A percentile compares a stretch with the other conserved stretches of the same genome.
Evolutionary conservation across 202 grass and related monocot species (phyloP).

Genomic region (Saccharum hybrid): DNA sequence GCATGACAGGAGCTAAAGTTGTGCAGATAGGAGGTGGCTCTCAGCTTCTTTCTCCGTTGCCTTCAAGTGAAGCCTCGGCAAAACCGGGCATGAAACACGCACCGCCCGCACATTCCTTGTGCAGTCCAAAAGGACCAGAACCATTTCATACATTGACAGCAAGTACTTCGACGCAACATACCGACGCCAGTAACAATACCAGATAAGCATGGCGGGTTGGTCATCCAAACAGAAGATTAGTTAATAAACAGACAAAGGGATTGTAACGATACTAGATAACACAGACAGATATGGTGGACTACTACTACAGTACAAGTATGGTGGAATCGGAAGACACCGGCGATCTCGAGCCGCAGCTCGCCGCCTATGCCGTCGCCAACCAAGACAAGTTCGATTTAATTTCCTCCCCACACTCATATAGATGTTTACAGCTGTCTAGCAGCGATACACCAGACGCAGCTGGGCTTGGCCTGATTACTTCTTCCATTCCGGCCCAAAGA

Average conservation of each 20-base stretch:
- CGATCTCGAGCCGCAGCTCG: too few relatives aligned
- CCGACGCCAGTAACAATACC: neutral
- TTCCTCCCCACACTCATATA: too few relatives aligned
- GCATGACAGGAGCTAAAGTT: slow-evolving; percentile 40
- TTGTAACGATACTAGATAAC: too few relatives aligned
- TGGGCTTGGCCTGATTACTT: too few relatives aligned
- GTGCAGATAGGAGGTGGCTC: slow-evolving; percentile 48
- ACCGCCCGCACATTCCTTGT: neutral
- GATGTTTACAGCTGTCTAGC: too few relatives aligned
- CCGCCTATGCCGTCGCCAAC: too few relatives aligned
- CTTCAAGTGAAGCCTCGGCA: slow-evolving; percentile 49
- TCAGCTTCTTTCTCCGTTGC: slow-evolving; percentile 45
- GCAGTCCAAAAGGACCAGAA: neutral
- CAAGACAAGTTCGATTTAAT: too few relatives aligned
- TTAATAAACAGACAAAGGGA: neutral
- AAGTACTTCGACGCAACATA: neutral
- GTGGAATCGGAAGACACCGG: too few relatives aligned
- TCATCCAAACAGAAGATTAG: neutral
- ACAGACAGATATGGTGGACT: too few relatives aligned
- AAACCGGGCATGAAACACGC: slow-evolving; percentile 2
- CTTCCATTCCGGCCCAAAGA: too few relatives aligned
- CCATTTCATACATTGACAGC: neutral
- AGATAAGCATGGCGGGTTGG: neutral
- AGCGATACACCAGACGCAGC: too few relatives aligned
- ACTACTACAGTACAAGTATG: too few relatives aligned